Evolutionary conservation across 129 eudicot species (phyloP).

Genomic region (Pulicaria dysenterica): DNA sequence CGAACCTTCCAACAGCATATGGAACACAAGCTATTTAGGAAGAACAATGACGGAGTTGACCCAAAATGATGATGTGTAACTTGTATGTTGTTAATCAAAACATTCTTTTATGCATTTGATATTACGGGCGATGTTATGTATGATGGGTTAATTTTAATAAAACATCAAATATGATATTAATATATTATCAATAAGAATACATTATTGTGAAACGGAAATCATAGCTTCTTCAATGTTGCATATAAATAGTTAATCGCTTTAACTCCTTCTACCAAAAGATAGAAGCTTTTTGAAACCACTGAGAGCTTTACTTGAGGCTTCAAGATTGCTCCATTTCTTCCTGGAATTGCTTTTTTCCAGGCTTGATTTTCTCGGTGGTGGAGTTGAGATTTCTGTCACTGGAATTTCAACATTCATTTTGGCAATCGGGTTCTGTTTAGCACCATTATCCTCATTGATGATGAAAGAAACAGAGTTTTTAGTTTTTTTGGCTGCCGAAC

Average conservation of each 20-base stretch:
- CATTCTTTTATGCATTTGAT: not conserved
- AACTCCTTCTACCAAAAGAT: slow-evolving; percentile 61
- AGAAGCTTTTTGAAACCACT: slow-evolving; percentile 77
- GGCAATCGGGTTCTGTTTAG: slow-evolving; percentile 25
- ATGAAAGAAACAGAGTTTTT: slow-evolving; percentile 32
- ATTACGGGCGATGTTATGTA: not conserved
- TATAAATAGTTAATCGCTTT: slow-evolving; percentile 12
- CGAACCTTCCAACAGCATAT: slow-evolving; percentile 89
- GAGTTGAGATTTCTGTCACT: slow-evolving; percentile 39
- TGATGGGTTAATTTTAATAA: too few relatives aligned
- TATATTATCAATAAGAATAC: too few relatives aligned
- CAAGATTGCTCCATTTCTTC: slow-evolving; percentile 66
- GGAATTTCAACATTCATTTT: slow-evolving; percentile 42
- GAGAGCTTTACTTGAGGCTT: slow-evolving; percentile 50
- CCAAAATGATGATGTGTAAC: slow-evolving; percentile 15
- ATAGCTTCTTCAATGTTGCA: not conserved
- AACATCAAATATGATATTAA: too few relatives aligned
- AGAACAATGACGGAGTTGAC: slow-evolving; percentile 37
- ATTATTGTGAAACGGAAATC: not conserved
- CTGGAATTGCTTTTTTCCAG: slow-evolving; percentile 43
- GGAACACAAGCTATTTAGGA: slow-evolving; percentile 71
- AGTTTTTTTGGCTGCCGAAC: slow-evolving; percentile 27
- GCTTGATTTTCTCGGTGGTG: slow-evolving; percentile 41
- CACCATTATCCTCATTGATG: slow-evolving; percentile 28
- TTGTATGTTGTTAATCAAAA: slow-evolving; percentile 12